phyloP scores from a whole-genome alignment of 2,329 filamentous ascomycete species.

The Venturiaceae sp. region DNA sequence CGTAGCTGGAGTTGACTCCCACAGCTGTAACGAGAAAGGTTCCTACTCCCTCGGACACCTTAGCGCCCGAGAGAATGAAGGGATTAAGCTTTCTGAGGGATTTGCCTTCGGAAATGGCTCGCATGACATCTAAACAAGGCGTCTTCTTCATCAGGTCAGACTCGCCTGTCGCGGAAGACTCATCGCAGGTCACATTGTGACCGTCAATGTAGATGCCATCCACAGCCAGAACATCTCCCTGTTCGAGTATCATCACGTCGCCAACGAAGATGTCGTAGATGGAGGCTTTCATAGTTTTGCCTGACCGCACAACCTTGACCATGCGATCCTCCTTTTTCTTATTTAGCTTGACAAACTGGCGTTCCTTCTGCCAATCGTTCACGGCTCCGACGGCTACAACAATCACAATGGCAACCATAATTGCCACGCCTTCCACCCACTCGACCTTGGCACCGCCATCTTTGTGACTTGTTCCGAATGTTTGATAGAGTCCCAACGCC shows the following conservation, averaged over 20 bases:
- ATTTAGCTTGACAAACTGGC: constrained; percentile 71
- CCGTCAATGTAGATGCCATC: constrained; percentile 63
- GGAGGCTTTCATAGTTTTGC: constrained; percentile 57
- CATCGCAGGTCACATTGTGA: constrained; percentile 60
- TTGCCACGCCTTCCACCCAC: constrained; percentile 76
- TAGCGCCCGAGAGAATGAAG: constrained; percentile 80
- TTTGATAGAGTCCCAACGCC: constrained; percentile 65
- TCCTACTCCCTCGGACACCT: constrained; percentile 66
- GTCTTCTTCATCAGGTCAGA: constrained; percentile 63
- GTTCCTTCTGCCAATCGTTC: constrained; percentile 76
- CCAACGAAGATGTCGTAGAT: constrained; percentile 64
- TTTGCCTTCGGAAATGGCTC: constrained; percentile 52
- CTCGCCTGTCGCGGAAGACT: constrained; percentile 69
- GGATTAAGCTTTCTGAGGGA: constrained; percentile 61
- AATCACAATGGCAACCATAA: constrained; percentile 65
- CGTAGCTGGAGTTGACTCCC: constrained; percentile 64
- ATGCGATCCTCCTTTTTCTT: constrained; percentile 67
- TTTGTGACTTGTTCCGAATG: constrained; percentile 48
- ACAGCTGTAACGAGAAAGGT: constrained; percentile 67
- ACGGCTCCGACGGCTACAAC: constrained; percentile 68
- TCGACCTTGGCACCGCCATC: constrained; percentile 49
- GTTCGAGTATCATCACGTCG: constrained; percentile 63
- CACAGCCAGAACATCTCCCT: constrained; percentile 62
- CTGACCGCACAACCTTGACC: constrained; percentile 69
- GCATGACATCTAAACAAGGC: constrained; percentile 54